Evolutionary conservation across 202 grass and related monocot species (phyloP).

Genomic region (Panicum hallii): DNA sequence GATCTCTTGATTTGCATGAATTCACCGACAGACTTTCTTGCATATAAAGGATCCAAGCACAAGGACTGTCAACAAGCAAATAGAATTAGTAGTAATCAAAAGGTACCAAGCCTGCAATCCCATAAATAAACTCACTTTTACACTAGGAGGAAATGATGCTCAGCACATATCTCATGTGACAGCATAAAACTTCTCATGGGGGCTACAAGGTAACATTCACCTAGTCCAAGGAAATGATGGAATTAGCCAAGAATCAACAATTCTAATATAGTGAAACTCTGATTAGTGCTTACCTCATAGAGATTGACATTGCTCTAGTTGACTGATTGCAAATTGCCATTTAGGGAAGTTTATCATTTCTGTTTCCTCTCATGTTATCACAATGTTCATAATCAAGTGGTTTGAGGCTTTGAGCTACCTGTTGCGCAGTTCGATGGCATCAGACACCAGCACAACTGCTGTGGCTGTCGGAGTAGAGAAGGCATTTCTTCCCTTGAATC

Average conservation of each 20-base stretch:
- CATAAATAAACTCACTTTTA: constrained; percentile 1
- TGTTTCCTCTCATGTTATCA: background rate
- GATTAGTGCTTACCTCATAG: background rate
- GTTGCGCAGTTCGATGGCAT: background rate
- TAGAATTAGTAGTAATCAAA: constrained; percentile 25
- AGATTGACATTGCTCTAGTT: background rate
- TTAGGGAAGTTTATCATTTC: constrained; percentile 21
- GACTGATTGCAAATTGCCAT: background rate
- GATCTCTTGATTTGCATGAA: background rate
- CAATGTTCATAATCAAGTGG: constrained; percentile 14
- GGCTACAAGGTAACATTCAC: background rate
- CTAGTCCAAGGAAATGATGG: background rate
- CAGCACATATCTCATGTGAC: background rate
- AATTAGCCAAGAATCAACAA: background rate
- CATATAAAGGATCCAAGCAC: constrained; percentile 26
- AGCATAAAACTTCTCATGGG: background rate
- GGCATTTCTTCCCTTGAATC: background rate
- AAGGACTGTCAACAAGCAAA: constrained; percentile 12
- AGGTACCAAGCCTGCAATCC: background rate
- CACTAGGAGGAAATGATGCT: background rate
- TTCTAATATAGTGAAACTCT: background rate
- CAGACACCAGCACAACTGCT: background rate
- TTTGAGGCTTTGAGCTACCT: constrained; percentile 9
- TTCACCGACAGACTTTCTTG: background rate
- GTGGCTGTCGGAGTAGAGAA: constrained; percentile 3